Evolutionary conservation across 352 stramenopile genomes (phyloP).

Genomic region (Globisporangium sylvaticum): DNA sequence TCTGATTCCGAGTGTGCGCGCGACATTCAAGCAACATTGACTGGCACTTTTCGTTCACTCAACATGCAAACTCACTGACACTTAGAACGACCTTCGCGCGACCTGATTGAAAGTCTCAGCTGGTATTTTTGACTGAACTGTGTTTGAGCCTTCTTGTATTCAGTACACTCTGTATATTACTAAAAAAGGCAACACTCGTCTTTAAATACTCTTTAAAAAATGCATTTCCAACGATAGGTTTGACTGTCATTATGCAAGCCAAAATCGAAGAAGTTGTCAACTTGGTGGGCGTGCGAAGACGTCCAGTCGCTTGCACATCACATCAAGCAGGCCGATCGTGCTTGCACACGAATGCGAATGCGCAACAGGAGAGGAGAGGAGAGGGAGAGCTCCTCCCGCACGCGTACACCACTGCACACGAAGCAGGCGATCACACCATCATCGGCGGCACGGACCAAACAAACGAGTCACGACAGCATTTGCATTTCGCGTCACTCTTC

Average conservation of each 20-base stretch:
- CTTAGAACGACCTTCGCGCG: not conserved
- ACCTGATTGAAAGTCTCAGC: not conserved
- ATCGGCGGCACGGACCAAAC: not conserved
- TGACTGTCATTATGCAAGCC: not conserved
- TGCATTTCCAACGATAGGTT: no score
- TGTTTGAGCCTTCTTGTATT: no score
- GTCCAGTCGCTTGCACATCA: not conserved
- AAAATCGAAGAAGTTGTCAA: no score
- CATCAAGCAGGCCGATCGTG: not conserved
- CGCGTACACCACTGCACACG: not conserved
- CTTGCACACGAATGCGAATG: not conserved
- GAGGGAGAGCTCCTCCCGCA: no score
- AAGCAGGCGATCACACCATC: not conserved
- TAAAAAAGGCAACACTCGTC: no score
- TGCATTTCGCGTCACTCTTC: not conserved
- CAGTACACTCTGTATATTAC: not conserved
- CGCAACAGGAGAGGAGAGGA: no score
- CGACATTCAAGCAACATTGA: slow-evolving; percentile 1
- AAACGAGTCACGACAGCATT: not conserved
- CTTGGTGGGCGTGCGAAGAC: not conserved
- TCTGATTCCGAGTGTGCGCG: not conserved
- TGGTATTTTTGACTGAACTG: no score
- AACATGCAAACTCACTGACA: not conserved
- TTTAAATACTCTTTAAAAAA: no score
- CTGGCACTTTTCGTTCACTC: not conserved